Evolutionary conservation across 768 basidiomycete genomes (phyloP).

Genomic region (Amanita rimosa): DNA sequence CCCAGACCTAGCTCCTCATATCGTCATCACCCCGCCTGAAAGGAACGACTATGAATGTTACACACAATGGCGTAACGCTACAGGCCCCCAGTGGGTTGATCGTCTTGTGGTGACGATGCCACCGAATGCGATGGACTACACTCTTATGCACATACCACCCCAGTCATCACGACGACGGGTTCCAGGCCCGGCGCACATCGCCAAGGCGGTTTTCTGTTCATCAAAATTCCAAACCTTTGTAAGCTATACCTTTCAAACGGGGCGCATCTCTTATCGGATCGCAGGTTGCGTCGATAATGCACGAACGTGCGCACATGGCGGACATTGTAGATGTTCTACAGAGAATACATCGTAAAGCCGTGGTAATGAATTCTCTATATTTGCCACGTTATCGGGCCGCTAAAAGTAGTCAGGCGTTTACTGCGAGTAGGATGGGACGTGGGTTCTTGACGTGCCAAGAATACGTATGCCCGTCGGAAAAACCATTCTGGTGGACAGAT

Average conservation of each 20-base stretch:
- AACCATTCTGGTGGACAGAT: conserved; percentile 36
- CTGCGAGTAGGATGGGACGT: conserved; percentile 25
- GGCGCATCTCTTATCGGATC: neutral
- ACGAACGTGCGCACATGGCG: conserved; percentile 19
- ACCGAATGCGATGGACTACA: conserved; percentile 1
- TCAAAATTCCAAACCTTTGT: conserved; percentile 20
- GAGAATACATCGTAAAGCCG: conserved; percentile 24
- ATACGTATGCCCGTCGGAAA: conserved; percentile 22
- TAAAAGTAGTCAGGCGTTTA: conserved; percentile 22
- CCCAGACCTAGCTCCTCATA: conserved; percentile 33
- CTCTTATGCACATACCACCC: neutral
- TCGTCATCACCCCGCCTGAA: conserved; percentile 39
- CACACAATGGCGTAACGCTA: conserved; percentile 23
- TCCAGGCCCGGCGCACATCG: neutral
- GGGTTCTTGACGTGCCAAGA: conserved; percentile 19
- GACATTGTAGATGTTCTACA: conserved; percentile 23
- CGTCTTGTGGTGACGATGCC: conserved; percentile 20
- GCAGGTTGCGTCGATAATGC: conserved; percentile 11
- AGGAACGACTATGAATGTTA: conserved; percentile 23
- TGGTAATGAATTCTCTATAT: conserved; percentile 19
- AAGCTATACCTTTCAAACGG: conserved; percentile 5
- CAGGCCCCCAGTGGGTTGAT: conserved; percentile 21
- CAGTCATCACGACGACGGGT: neutral
- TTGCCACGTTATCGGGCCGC: conserved; percentile 4
- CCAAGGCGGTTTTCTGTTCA: conserved; percentile 18